These are phyloP conservation scores for Yamadazyma sp. DNA, from an alignment of 805 yeast species.

Conservation along the genomic window DNA sequence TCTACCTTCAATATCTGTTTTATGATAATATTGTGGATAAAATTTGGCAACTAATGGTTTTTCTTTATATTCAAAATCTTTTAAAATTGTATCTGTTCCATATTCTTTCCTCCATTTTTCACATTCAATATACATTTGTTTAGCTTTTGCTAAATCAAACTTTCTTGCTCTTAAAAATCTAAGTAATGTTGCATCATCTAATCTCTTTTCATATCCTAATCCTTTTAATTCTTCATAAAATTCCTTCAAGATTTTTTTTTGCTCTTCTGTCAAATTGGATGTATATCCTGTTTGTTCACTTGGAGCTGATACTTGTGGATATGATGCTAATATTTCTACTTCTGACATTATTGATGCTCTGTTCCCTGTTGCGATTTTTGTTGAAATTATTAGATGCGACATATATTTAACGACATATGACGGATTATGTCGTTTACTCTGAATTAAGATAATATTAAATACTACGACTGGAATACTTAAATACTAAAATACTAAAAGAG, in stretches of 20 bases:
- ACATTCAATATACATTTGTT: constrained; percentile 77
- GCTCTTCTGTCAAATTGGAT: constrained; percentile 70
- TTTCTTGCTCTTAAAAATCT: constrained; percentile 94
- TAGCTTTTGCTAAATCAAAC: constrained; percentile 77
- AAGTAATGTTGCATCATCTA: constrained; percentile 82
- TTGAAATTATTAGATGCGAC: too few relatives aligned
- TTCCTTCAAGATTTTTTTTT: constrained; percentile 55
- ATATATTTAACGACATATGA: too few relatives aligned
- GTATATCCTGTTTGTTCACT: constrained; percentile 75
- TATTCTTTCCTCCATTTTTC: constrained; percentile 88
- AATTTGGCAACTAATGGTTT: constrained; percentile 82
- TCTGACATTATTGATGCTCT: too few relatives aligned
- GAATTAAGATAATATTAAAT: too few relatives aligned
- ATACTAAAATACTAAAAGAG: too few relatives aligned
- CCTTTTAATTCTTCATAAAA: constrained; percentile 56
- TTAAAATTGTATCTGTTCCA: constrained; percentile 81
- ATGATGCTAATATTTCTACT: constrained; percentile 47
- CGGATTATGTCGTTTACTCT: too few relatives aligned
- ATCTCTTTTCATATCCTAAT: constrained; percentile 68
- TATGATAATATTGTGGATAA: constrained; percentile 96
- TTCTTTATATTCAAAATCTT: constrained; percentile 86
- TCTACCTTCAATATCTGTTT: constrained; percentile 94
- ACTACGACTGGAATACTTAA: too few relatives aligned
- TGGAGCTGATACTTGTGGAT: constrained; percentile 65
- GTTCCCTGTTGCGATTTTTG: too few relatives aligned